Base-by-base conservation (phyloP, 140 eudicot species). In the Oenanthe javanica region DNA sequence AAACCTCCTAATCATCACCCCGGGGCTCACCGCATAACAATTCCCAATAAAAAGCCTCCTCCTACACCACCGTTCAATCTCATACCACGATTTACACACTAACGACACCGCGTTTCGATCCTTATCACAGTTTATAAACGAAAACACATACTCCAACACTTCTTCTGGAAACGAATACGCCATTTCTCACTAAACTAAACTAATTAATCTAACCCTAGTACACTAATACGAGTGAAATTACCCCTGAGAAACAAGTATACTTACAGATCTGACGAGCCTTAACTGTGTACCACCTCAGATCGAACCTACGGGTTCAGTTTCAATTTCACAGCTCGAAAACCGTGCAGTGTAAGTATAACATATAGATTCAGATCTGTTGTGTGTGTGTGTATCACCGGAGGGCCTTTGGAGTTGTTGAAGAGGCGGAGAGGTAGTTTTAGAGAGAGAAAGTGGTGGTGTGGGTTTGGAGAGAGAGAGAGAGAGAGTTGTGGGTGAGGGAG, bases 41-140 rank as follows among this genome's bases (percentile, higher is more conserved):
- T 94, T 94, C 1, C 99, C 97, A 23, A 94, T 63, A 40, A 94
- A 94, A 13, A 94, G 27, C 71, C 90, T 83, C 66, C 85, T 86
- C 59, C 99, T 84, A 47, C 93, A 84, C 88, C 88, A 89, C 84
- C 98, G 71, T 50, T 91, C 97, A 21, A 86, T 85, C 80, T 94
- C 96, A 83, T 91, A 91, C 97, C 98, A 94, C 43, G 96, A 81
- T 75, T 91, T 94, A 88, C 97, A 90, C 47, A 91, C 98, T 79
- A 87, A 27, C 1, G 96, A 94, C 6, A 90, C 93, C 18, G 89
- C 79, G 81, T 91, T 91, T 18, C 91, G 79, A 88, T 94, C 97
- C 77, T 73, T 84, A 47, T 91, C 90, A 0, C 88, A 74, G 2
- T 72, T 80, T 61, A 94, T 83, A 85, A 92, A 90, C 63, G 95